A percentile compares a stretch with the other conserved stretches of the same genome.
Evolutionary conservation across 2,329 filamentous ascomycete species (phyloP).

Genomic region (Cadophora gregata): DNA sequence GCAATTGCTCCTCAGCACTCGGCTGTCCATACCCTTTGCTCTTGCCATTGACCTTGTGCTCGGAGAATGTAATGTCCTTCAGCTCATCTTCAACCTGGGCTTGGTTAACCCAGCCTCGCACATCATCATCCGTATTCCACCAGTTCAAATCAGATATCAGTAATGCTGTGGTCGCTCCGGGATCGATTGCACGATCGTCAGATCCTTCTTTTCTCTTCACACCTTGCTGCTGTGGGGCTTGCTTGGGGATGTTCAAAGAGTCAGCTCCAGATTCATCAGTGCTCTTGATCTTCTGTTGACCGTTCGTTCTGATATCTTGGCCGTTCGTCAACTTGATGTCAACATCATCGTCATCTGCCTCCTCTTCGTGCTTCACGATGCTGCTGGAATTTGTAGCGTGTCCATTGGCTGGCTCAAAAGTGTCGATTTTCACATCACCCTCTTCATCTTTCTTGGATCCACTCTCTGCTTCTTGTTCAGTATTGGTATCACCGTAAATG

Average conservation of each 20-base stretch:
- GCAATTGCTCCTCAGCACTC: neutral
- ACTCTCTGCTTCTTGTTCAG: constrained; percentile 50
- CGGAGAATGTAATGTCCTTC: constrained; percentile 93
- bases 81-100: constrained; percentile 84
- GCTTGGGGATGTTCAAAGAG: constrained; percentile 45
- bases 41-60: constrained; percentile 99
- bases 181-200: constrained; percentile 64
- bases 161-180: constrained; percentile 70
- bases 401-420: constrained; percentile 37
- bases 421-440: constrained; percentile 48
- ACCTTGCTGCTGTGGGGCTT: constrained; percentile 56
- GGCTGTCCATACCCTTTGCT: constrained; percentile 80
- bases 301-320: constrained; percentile 42
- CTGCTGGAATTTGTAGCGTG: constrained; percentile 37
- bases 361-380: constrained; percentile 44
- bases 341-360: constrained; percentile 48
- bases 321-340: constrained; percentile 50
- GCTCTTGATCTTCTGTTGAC: constrained; percentile 51
- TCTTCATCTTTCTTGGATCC: constrained; percentile 48
- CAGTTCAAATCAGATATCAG: constrained; percentile 91
- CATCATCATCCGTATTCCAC: constrained; percentile 97
- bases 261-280: constrained; percentile 48
- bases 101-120: constrained; percentile 83
- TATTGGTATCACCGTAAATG: constrained; percentile 67
- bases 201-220: constrained; percentile 66